phyloP scores from a whole-genome alignment of 495 filamentous ascomycete species.

The Umbilicaria muhlenbergii region DNA sequence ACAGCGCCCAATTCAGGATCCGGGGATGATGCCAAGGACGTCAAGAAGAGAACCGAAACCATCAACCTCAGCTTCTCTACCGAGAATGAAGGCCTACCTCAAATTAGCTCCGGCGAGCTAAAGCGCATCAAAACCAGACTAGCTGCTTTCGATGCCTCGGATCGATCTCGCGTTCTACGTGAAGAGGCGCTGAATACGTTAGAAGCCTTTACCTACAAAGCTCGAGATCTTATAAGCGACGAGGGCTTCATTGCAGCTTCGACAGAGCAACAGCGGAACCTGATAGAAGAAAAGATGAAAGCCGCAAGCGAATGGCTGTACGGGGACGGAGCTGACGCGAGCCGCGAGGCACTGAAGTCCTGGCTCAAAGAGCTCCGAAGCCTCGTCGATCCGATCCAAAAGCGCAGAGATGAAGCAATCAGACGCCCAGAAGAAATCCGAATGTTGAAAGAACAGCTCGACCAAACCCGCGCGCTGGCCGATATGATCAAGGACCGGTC shows the following conservation, averaged over 20 bases:
- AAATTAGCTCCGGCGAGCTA: constrained; percentile 39
- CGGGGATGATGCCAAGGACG: constrained; percentile 27
- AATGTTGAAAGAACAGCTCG: constrained; percentile 36
- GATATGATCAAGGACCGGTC: constrained; percentile 9
- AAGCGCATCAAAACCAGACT: constrained; percentile 55
- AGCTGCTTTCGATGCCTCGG: constrained; percentile 67
- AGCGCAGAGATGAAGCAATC: constrained; percentile 39
- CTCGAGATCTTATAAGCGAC: constrained; percentile 64
- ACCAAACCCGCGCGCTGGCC: constrained; percentile 25
- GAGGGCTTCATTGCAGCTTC: constrained; percentile 56
- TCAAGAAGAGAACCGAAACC: constrained; percentile 49
- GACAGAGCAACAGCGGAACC: constrained; percentile 42
- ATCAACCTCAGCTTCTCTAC: constrained; percentile 53
- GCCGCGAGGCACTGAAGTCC: constrained; percentile 8
- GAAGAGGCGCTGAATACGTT: constrained; percentile 87
- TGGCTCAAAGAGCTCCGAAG: constrained; percentile 47
- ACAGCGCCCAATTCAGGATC: constrained; percentile 29
- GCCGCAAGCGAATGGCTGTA: constrained; percentile 82
- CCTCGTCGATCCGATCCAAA: constrained; percentile 40
- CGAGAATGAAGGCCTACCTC: constrained; percentile 44
- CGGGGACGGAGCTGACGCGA: constrained; percentile 62
- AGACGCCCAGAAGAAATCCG: constrained; percentile 47
- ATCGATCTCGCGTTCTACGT: constrained; percentile 55
- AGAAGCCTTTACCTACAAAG: constrained; percentile 84
- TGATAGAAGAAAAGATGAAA: constrained; percentile 46